Base-by-base conservation (phyloP, 371 early-diverging fungal species). In the Parasitella parasitica region DNA sequence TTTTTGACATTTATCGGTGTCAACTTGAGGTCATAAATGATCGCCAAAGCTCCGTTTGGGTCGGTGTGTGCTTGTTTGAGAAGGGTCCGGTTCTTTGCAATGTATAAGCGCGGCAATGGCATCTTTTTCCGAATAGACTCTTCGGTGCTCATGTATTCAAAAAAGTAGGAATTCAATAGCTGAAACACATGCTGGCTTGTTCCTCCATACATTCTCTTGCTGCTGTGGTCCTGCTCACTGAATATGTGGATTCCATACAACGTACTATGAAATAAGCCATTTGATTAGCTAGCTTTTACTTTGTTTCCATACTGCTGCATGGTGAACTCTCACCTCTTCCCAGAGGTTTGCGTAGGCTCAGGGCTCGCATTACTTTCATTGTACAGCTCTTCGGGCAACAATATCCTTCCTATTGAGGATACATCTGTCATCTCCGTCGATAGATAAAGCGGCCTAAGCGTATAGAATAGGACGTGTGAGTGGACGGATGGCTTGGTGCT, bases 31-130 rank as follows among this genome's bases (percentile, higher is more conserved):
- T 80, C 69, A 20, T 55, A 66, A 8, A 77, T 20, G 1, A 80
- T 57, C 0, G 71, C 76, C 8, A 80, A 58, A 0, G 67, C 48
- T 0, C 67, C 72, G 22, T 73, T 60, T 4, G 68, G 66, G 30
- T 70, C 67, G 24, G 66, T 48, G 3, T 64, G 52, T 28, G 76
- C 76, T 56, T 75, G 64, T 4, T 68, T 54, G 1, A 80, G 49
- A 20, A 77, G 39, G 0, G 78, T 77, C n/a, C 78, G 69, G 34
- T 77, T 76, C 30, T 77, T 75, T 26, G 74, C 66, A 48, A 80
- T 76, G 54, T 76, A 80, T 13, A 80, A 71, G 4, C 81, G 72
- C 0, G 81, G 76, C 0, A 76, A 50, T 6, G 78, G 76, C 35
- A 61, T 54, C 43, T 15, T 38, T 26, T 28, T 16, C 22, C 24